Evolutionary conservation across 768 basidiomycete species (phyloP).

Genomic region (Hygrophorus pudorinus): DNA sequence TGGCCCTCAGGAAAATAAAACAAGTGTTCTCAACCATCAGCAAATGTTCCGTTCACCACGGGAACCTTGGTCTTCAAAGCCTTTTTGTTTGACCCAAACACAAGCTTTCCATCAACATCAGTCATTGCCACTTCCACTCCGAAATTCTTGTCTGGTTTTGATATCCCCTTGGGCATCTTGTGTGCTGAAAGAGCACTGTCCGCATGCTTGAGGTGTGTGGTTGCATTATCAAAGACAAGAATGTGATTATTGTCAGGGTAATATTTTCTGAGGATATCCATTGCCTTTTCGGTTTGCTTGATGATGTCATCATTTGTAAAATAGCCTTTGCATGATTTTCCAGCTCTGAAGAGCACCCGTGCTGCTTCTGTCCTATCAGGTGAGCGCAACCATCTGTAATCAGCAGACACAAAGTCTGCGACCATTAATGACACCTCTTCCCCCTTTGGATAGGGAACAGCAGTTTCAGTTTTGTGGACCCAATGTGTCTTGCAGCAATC

Average conservation of each 20-base stretch:
- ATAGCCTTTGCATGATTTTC: no score
- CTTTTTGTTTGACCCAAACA: slow-evolving; percentile 16
- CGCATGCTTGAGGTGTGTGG: slow-evolving; percentile 16
- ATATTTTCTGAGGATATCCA: slow-evolving; percentile 16
- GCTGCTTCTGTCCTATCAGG: slow-evolving; percentile 13
- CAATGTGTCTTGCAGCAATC: slow-evolving; percentile 16
- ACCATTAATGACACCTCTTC: slow-evolving; percentile 25
- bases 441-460: slow-evolving; percentile 21
- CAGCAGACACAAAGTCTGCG: slow-evolving; percentile 24
- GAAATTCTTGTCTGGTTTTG: slow-evolving; percentile 1
- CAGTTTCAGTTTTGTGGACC: slow-evolving; percentile 13
- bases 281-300: slow-evolving; percentile 11
- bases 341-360: slow-evolving; percentile 15
- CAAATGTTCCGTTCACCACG: slow-evolving; percentile 21
- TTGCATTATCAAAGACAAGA: no score
- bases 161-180: slow-evolving; percentile 13
- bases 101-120: slow-evolving; percentile 11
- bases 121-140: not conserved
- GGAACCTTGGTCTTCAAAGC: slow-evolving; percentile 14
- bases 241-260: slow-evolving; percentile 15
- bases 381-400: slow-evolving; percentile 18
- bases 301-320: no score
- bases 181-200: slow-evolving; percentile 15
- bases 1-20: slow-evolving; percentile 23
- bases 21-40: slow-evolving; percentile 16